Evolutionary conservation across 768 basidiomycete genomes (phyloP), one percentile per base, ranked within the genome.

Genomic region (Rhizopogon vinicolor): DNA sequence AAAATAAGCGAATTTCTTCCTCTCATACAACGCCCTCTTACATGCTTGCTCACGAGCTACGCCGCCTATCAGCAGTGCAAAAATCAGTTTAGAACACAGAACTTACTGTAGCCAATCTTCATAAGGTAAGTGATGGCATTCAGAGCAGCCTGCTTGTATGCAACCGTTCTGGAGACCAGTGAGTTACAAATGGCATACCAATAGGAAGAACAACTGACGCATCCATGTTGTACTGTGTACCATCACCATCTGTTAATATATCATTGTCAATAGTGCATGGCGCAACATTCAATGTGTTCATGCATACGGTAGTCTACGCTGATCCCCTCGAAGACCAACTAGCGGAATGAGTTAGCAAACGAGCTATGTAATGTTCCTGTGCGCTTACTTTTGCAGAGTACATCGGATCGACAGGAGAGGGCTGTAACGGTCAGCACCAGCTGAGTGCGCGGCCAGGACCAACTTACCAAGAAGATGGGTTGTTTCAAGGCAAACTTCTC

Each of bases 101-200:
- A 74, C 85, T 61, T 62, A 87, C 86, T 88, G 61, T 89, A 89
- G 22, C 88, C 88, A 50, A 89, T 73, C 82, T 87, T 54, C n/a
- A 40, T 44, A 43, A 91, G 74, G 66, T 91, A 91, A 2, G 79
- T 78, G 51, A 91, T 90, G 2, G 85, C 79, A 61, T 89, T 89
- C 53, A 89, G 70, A 0, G 89, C 86, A 5, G 89, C 89, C 69
- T 88, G 87, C 65, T 91, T 89, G 66, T 87, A 91, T 3, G 89
- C 88, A 16, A 87, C 85, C 19, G 87, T 81, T 0, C 85, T 86
- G 49, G 31, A 35, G 19, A n/a, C 37, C 1, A 18, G 9, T n/a
- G 50, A 44, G 42, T 48, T 41, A 22, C 2, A 0, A 18, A 33
- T 44, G 7, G 12, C 44, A 14, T 12, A n/a, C 2, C 14, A 42